Conservation (phyloP, 345 rosid species). For the Gossypium raimondii region DNA sequence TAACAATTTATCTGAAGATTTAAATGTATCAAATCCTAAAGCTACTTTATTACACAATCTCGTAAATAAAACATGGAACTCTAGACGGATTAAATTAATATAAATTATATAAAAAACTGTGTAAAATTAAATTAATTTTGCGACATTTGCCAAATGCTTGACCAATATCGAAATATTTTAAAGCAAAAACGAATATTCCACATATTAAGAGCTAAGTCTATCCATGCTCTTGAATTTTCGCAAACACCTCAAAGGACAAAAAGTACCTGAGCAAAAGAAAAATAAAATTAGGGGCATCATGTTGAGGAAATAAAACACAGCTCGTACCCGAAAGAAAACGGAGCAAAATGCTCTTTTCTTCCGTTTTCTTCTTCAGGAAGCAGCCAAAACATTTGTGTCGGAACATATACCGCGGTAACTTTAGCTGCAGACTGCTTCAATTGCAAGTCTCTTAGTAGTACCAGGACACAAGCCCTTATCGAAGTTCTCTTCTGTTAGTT, state of each 20-base stretch:
- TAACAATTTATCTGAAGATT: too few relatives aligned
- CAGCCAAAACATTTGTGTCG: background rate
- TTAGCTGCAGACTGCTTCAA: conserved; percentile 53
- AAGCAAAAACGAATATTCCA: background rate
- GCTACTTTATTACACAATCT: too few relatives aligned
- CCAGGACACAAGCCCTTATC: conserved; percentile 29
- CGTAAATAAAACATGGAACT: too few relatives aligned
- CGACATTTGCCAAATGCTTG: background rate
- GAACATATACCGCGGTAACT: background rate
- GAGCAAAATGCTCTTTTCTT: background rate
- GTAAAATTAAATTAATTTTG: too few relatives aligned
- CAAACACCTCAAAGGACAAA: background rate
- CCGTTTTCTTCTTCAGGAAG: background rate
- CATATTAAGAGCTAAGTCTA: background rate
- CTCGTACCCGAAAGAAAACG: background rate
- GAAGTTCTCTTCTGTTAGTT: conserved; percentile 38
- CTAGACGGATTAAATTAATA: too few relatives aligned
- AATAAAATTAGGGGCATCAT: background rate
- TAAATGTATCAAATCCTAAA: too few relatives aligned
- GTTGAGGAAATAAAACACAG: background rate
- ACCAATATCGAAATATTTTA: background rate
- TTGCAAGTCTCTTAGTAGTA: conserved; percentile 32
- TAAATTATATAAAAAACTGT: too few relatives aligned
- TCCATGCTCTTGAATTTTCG: background rate
- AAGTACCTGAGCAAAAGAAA: background rate